phyloP scores from a whole-genome alignment of 345 rosid species.

The Laguncularia racemosa region DNA sequence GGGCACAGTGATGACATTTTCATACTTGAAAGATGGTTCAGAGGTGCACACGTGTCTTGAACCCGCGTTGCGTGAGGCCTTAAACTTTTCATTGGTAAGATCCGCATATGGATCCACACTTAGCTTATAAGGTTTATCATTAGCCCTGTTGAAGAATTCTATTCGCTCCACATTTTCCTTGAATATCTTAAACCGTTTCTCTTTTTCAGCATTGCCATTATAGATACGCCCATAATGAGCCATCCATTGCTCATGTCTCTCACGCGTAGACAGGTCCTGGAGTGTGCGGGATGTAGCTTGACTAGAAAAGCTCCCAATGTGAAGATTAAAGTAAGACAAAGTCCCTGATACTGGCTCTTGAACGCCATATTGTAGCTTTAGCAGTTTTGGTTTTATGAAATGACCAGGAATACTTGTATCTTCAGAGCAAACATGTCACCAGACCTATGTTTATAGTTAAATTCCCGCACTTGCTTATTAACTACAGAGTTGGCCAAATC shows the following conservation, averaged over 20 bases:
- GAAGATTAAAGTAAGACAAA: constrained; percentile 15
- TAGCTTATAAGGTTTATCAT: constrained; percentile 16
- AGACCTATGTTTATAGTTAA: no score
- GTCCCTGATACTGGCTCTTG: constrained; percentile 8
- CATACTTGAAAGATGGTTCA: neutral
- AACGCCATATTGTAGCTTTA: no score
- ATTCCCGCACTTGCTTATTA: no score
- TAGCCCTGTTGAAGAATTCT: constrained; percentile 13
- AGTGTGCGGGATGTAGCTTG: constrained; percentile 13
- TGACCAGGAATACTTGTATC: no score
- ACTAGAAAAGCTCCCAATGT: constrained; percentile 9
- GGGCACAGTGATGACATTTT: constrained; percentile 18
- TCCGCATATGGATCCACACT: constrained; percentile 27
- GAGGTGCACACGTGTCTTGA: no score
- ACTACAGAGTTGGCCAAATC: no score
- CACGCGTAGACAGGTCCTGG: constrained; percentile 7
- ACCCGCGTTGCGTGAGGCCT: constrained; percentile 21
- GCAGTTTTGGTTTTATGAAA: no score
- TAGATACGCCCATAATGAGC: constrained; percentile 17
- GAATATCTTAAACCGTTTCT: constrained; percentile 13
- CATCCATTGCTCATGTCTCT: constrained; percentile 32
- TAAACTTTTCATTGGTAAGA: constrained; percentile 28
- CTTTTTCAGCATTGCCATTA: constrained; percentile 8
- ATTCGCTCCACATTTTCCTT: constrained; percentile 17
- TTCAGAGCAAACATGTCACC: no score